These are phyloP conservation scores for Pichia sp. DNA, from an alignment of 1,139 yeast species.

Conservation along the genomic window DNA sequence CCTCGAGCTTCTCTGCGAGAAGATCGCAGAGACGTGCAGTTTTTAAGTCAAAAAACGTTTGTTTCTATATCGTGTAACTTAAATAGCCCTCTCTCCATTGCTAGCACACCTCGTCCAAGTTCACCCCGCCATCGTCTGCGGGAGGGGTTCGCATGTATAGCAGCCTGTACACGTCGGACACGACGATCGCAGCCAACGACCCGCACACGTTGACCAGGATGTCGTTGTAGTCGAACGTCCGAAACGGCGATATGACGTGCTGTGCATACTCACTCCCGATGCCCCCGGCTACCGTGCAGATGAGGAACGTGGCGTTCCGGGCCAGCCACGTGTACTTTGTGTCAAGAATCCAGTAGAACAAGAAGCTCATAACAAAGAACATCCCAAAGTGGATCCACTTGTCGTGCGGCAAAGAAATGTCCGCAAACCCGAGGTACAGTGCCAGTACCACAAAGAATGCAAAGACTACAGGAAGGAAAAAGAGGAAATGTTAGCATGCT, in stretches of 20 bases:
- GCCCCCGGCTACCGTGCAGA: constrained; percentile 30
- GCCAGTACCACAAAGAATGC: constrained; percentile 17
- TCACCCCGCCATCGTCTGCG: not conserved
- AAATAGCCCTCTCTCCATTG: not conserved
- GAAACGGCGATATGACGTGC: constrained; percentile 25
- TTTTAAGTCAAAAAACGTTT: constrained; percentile 19
- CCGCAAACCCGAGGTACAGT: constrained; percentile 31
- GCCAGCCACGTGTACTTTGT: constrained; percentile 20
- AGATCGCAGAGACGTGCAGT: constrained; percentile 48
- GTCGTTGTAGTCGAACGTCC: constrained; percentile 30
- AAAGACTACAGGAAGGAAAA: not conserved
- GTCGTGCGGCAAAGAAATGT: constrained; percentile 29
- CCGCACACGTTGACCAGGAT: constrained; percentile 29
- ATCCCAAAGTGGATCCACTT: constrained; percentile 29
- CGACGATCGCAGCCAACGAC: constrained; percentile 24
- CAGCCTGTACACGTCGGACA: constrained; percentile 16
- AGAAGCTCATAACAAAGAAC: constrained; percentile 28
- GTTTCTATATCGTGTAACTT: not conserved
- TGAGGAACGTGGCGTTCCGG: constrained; percentile 22
- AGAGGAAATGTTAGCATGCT: not conserved
- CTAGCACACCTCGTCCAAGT: not conserved
- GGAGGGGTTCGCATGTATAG: constrained; percentile 8
- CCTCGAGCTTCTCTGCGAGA: constrained; percentile 55
- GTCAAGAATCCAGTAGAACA: constrained; percentile 31
- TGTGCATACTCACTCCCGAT: constrained; percentile 32